Base-by-base conservation (phyloP, 1,284 basidiomycete genomes). In the Tilletiaria anomala region DNA sequence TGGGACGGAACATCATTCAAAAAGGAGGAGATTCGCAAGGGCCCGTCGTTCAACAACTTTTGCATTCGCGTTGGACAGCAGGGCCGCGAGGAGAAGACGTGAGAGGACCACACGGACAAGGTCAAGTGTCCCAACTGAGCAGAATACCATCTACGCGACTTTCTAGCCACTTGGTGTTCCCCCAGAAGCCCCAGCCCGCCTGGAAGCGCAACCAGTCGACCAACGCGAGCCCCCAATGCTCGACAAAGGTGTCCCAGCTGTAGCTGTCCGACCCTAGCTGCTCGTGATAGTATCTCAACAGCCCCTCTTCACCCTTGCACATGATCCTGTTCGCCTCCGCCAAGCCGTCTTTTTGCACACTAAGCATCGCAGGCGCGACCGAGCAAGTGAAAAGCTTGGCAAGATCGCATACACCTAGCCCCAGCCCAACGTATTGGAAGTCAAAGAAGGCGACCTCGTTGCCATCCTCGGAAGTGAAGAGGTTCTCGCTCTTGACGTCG, bases 21-120 rank as follows among this genome's bases (percentile, higher is more conserved):
- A 32, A 60, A 66, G 43, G 54, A 59, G 32, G 57, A 68, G 32
- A 44, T 69, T 22, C 38, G 60, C 17, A 39, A 42, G 0, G 69
- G 69, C 6, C 50, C 52, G n/a, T 43, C 53, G n/a, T 47, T 59
- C 38, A 70, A 70, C 48, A 70, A 70, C 46, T 70, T 70, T 47
- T 62, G 58, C 31, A 64, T 69, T 29, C 26, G 26, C n/a, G 10
- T 29, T 8, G 26, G 26, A 8, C 26, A n/a, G n/a, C n/a, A 8
- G 26, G 26, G 8, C n/a, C 10, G 26, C 26, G 26, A n/a, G n/a
- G n/a, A 29, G 10, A 29, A 29, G 26, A n/a, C 26, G n/a, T n/a
- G n/a, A n/a, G n/a, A n/a, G n/a, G n/a, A n/a, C n/a, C n/a, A n/a
- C n/a, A n/a, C n/a, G n/a, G n/a, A n/a, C n/a, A n/a, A n/a, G n/a